Evolutionary conservation across 2,329 filamentous ascomycete species (phyloP).

Genomic region (Pseudocercospora fijiensis): DNA sequence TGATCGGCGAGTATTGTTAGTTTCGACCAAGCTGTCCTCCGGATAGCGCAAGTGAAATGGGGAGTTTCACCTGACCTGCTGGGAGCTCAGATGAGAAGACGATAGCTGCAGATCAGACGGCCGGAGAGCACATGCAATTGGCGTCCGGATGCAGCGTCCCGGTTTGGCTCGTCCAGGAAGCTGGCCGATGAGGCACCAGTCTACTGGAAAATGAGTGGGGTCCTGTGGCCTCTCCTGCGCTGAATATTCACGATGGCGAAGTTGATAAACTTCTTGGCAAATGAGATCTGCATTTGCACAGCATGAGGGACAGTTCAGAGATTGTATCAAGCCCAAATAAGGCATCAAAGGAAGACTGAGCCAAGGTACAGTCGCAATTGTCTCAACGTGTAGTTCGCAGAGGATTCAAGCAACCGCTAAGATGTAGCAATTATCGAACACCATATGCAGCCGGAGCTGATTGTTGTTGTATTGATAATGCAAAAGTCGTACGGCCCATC

Average conservation of each 20-base stretch:
- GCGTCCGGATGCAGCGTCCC: neutral
- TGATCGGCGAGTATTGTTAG: neutral
- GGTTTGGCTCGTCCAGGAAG: neutral
- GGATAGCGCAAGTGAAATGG: neutral
- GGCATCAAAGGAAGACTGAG: neutral
- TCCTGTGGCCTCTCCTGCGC: neutral
- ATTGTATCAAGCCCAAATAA: neutral
- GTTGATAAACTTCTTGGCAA: neutral
- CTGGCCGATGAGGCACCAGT: neutral
- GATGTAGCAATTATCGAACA: too few relatives aligned
- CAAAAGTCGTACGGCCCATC: neutral
- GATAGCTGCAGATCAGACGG: neutral
- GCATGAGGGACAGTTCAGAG: neutral
- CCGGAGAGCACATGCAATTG: neutral
- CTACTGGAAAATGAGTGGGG: neutral
- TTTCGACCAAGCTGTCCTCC: neutral
- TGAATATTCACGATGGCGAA: neutral
- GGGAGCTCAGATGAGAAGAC: neutral
- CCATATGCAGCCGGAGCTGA: too few relatives aligned
- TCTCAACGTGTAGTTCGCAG: constrained; percentile 2
- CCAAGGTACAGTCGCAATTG: neutral
- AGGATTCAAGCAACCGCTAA: neutral
- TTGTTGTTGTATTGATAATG: too few relatives aligned
- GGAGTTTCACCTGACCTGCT: neutral
- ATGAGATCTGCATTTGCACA: neutral